Evolutionary conservation across 1,284 basidiomycete genomes (phyloP).

Genomic region (Microbotryum lychnidis-dioicae): DNA sequence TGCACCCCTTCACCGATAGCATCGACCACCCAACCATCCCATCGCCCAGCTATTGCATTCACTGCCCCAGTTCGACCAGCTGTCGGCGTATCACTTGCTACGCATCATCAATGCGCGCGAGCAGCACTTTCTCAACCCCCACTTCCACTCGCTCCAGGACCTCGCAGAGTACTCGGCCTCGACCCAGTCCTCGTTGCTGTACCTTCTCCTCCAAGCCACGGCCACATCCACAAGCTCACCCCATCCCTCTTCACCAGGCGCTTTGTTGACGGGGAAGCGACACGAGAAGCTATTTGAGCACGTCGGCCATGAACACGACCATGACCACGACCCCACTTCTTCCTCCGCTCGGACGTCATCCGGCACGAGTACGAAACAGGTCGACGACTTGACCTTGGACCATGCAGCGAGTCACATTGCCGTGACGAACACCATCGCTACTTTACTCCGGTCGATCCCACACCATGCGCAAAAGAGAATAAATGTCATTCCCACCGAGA

Average conservation of each 20-base stretch:
- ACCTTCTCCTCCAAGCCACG: constrained; percentile 29
- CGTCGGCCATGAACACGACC: constrained; percentile 19
- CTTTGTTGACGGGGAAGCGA: neutral
- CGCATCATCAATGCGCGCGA: constrained; percentile 30
- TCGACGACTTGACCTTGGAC: constrained; percentile 28
- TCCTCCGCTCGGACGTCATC: no score
- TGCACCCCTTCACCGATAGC: constrained; percentile 1
- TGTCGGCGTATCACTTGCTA: constrained; percentile 32
- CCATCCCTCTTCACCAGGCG: constrained; percentile 7
- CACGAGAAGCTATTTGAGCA: constrained; percentile 26
- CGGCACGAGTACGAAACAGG: constrained; percentile 1
- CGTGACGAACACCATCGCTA: constrained; percentile 29
- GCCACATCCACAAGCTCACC: constrained; percentile 2
- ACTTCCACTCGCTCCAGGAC: constrained; percentile 27
- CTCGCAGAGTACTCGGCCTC: constrained; percentile 31
- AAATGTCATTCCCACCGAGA: constrained; percentile 31
- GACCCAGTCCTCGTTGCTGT: constrained; percentile 29
- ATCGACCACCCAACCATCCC: constrained; percentile 27
- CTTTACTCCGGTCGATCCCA: constrained; percentile 27
- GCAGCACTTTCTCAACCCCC: constrained; percentile 28
- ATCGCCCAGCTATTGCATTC: constrained; percentile 20
- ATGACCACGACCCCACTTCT: neutral
- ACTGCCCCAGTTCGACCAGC: constrained; percentile 18
- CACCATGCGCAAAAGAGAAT: constrained; percentile 29
- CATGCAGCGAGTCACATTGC: constrained; percentile 34